Conservation (phyloP, 352 stramenopile genomes). For the Globisporangium mamillatum region DNA sequence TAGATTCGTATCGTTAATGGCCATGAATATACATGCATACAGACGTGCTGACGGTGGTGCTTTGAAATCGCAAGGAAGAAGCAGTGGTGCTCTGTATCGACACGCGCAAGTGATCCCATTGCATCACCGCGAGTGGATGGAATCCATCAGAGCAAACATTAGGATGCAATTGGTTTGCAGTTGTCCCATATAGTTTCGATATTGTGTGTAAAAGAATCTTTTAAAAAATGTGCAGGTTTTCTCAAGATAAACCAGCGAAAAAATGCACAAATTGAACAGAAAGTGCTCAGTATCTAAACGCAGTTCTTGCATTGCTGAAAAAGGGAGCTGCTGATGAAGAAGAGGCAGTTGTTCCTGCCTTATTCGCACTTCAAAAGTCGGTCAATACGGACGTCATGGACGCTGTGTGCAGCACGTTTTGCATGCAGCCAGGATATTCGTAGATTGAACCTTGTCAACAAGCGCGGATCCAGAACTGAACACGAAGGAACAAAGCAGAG, state of each 20-base stretch:
- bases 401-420: not conserved
- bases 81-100: not conserved
- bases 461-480: conserved; percentile 6
- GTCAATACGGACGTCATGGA: not conserved
- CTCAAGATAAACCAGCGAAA: not conserved
- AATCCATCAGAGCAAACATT: not conserved
- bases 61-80: not conserved
- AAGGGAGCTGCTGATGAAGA: not conserved
- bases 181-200: not conserved
- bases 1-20: not conserved
- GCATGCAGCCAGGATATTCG: not conserved
- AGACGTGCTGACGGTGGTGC: not conserved
- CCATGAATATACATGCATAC: not conserved
- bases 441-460: not conserved
- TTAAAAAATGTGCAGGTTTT: not conserved
- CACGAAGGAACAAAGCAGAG: not conserved
- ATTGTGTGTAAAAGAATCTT: not conserved
- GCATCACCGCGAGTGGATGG: not conserved
- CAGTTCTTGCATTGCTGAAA: not conserved
- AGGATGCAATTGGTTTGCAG: not conserved
- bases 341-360: not conserved
- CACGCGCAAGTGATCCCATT: not conserved
- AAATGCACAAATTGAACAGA: not conserved
- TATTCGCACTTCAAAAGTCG: not conserved
- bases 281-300: not conserved